Conservation (phyloP, 2,329 filamentous ascomycete genomes). For the Aspergillus phoenicis region DNA sequence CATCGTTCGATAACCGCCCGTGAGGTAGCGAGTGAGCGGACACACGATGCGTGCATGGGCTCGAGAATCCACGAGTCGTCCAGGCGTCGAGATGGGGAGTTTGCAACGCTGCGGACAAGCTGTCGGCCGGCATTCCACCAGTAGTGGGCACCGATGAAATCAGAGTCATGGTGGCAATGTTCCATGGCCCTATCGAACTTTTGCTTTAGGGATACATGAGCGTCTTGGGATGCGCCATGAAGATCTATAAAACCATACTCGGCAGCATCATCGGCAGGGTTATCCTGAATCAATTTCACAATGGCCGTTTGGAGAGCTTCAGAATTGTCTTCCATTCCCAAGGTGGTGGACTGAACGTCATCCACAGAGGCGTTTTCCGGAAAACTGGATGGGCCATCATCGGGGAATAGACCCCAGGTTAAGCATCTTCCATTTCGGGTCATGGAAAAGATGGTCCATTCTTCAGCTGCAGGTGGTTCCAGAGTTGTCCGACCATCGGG, state of each 20-base stretch:
- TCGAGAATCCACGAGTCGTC: conserved; percentile 71
- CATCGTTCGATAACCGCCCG: conserved; percentile 38
- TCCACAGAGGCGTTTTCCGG: conserved; percentile 60
- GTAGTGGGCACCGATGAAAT: conserved; percentile 80
- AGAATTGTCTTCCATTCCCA: conserved; percentile 75
- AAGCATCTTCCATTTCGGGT: conserved; percentile 71
- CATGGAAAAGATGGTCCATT: conserved; percentile 81
- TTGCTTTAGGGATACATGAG: conserved; percentile 34
- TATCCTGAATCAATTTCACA: conserved; percentile 77
- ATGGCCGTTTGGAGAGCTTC: conserved; percentile 80
- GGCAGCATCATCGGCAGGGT: conserved; percentile 69
- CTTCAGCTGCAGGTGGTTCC: conserved; percentile 77
- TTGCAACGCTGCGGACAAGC: conserved; percentile 63
- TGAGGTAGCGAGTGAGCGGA: conserved; percentile 36
- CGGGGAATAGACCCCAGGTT: conserved; percentile 65
- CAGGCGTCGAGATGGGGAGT: conserved; percentile 51
- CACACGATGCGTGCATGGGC: conserved; percentile 68
- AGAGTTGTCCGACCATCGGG: conserved; percentile 56
- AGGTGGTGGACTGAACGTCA: conserved; percentile 34
- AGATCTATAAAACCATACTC: conserved; percentile 21
- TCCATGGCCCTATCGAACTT: conserved; percentile 68
- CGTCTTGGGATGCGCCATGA: conserved; percentile 8
- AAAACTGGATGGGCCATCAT: conserved; percentile 66
- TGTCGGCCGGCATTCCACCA: conserved; percentile 84
- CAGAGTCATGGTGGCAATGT: conserved; percentile 75